phyloP scores from a whole-genome alignment of 2,329 filamentous ascomycete genomes.

The Magnaporthiopsis poae region DNA sequence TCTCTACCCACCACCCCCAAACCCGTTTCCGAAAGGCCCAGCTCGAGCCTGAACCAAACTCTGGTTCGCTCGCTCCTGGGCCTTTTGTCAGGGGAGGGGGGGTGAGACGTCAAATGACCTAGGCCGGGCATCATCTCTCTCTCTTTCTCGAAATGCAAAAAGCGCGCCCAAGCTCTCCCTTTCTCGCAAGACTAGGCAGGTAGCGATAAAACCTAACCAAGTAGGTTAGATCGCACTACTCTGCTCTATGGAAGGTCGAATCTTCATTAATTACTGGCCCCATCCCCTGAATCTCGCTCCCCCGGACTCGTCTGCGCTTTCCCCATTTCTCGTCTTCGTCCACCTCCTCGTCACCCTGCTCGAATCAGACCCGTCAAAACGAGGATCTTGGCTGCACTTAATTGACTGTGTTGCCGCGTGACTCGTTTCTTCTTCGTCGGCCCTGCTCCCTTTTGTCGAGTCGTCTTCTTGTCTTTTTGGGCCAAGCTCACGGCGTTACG shows the following conservation, averaged over 20 bases:
- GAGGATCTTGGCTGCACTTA: not conserved
- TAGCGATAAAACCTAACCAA: constrained; percentile 5
- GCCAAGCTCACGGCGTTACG: not conserved
- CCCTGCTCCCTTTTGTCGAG: not conserved
- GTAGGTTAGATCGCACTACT: not conserved
- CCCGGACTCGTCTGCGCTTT: constrained; percentile 11
- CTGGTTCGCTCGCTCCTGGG: constrained; percentile 8
- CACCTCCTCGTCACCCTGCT: constrained; percentile 10
- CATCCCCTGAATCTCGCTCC: constrained; percentile 1
- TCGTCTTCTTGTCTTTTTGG: not conserved
- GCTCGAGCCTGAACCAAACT: constrained; percentile 6
- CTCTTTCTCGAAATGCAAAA: constrained; percentile 4
- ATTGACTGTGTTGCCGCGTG: not conserved
- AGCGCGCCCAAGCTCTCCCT: not conserved
- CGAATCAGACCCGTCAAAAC: not conserved
- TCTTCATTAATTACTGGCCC: constrained; percentile 6
- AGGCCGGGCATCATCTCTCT: constrained; percentile 5
- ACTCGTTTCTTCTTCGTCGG: not conserved
- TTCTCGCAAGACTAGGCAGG: not conserved
- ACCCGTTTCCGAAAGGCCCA: constrained; percentile 1
- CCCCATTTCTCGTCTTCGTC: constrained; percentile 14
- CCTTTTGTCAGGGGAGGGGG: not conserved
- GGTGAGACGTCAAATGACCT: constrained; percentile 7
- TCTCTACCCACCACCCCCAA: not conserved
- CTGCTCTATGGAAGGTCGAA: constrained; percentile 2